Conservation (phyloP, 371 early-diverging fungal species). For the Rhizopus microsporus region DNA sequence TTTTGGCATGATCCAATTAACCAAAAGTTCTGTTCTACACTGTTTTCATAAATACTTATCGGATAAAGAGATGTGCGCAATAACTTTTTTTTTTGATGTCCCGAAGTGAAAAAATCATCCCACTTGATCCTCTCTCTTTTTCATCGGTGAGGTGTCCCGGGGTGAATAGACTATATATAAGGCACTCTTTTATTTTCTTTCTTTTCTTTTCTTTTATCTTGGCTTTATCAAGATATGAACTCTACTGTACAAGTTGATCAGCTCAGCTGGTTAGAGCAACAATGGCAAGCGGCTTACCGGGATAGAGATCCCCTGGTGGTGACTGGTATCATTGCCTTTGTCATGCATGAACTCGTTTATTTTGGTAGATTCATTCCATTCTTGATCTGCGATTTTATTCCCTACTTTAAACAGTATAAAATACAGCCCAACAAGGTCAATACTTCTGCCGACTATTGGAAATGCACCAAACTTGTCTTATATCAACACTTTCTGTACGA, state of each 20-base stretch:
- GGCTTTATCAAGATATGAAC: constrained; percentile 8
- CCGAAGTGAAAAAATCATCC: no score
- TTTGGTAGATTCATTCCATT: constrained; percentile 81
- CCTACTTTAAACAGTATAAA: constrained; percentile 79
- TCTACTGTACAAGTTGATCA: background rate
- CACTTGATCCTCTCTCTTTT: no score
- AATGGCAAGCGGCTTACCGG: constrained; percentile 65
- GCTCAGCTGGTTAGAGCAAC: constrained; percentile 16
- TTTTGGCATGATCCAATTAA: constrained; percentile 47
- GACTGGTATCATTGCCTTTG: constrained; percentile 66
- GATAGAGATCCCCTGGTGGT: constrained; percentile 72
- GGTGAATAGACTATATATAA: no score
- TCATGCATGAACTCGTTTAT: constrained; percentile 80
- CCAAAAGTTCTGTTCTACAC: constrained; percentile 11
- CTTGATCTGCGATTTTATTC: constrained; percentile 72
- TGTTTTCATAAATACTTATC: background rate
- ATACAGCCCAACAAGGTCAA: constrained; percentile 65
- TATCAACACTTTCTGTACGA: constrained; percentile 77
- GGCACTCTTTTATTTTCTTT: no score
- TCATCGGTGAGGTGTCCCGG: no score
- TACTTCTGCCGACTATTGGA: constrained; percentile 62
- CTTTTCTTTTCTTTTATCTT: no score
- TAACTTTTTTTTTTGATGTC: background rate
- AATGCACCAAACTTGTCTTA: constrained; percentile 74
- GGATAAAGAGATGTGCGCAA: no score